These are phyloP conservation scores for Trichodelitschia bisporula DNA, from an alignment of 495 filamentous ascomycete genomes.

Conservation along the genomic window DNA sequence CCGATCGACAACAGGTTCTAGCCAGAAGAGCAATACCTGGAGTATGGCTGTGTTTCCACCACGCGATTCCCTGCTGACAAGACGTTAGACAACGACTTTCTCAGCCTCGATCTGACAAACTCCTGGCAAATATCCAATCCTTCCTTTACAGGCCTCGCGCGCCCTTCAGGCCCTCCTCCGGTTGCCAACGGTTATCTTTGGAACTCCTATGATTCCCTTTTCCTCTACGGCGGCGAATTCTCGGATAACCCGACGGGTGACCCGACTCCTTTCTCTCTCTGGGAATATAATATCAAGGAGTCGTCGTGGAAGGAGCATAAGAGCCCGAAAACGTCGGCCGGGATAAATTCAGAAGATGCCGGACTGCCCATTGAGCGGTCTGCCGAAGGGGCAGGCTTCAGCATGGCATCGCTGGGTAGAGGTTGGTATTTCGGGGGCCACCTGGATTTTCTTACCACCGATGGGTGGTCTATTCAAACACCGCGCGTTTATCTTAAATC, in stretches of 20 bases:
- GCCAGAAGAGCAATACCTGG: constrained; percentile 35
- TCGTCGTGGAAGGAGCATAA: constrained; percentile 34
- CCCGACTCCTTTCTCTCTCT: constrained; percentile 30
- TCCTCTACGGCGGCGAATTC: constrained; percentile 47
- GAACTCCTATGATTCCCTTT: constrained; percentile 40
- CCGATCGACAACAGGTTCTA: constrained; percentile 22
- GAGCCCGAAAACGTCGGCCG: constrained; percentile 27
- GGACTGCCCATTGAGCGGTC: constrained; percentile 30
- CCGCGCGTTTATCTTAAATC: constrained; percentile 42
- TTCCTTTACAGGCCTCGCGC: constrained; percentile 30
- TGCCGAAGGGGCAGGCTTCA: constrained; percentile 47
- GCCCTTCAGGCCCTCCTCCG: constrained; percentile 41
- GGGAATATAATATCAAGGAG: constrained; percentile 36
- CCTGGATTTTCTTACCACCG: constrained; percentile 38
- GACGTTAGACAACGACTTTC: constrained; percentile 40
- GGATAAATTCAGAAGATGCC: constrained; percentile 28
- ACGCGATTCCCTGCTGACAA: constrained; percentile 3
- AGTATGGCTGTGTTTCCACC: constrained; percentile 24
- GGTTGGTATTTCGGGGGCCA: constrained; percentile 62
- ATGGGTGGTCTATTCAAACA: constrained; percentile 39
- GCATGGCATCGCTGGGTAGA: constrained; percentile 36
- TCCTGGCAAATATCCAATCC: constrained; percentile 41
- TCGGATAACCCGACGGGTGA: constrained; percentile 28
- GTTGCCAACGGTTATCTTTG: constrained; percentile 49
- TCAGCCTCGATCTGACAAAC: constrained; percentile 37